Base-by-base conservation (phyloP, 768 basidiomycete genomes). In the Leucosporidium scottii region DNA sequence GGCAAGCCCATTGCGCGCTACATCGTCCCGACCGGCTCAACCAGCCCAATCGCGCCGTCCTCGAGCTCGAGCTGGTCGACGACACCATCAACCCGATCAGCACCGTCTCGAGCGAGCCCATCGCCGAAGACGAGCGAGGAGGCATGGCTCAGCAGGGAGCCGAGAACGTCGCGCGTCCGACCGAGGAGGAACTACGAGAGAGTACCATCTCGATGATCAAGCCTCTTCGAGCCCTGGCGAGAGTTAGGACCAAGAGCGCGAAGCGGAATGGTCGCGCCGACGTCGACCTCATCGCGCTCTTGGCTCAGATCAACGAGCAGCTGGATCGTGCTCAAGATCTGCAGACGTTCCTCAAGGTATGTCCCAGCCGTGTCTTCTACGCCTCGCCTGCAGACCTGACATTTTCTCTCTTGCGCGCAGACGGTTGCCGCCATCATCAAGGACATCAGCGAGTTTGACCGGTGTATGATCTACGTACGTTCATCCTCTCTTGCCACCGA, bases 301-400 rank as follows among this genome's bases (percentile, higher is more conserved):
- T 90, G 75, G 82, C 84, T 20, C 87, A 90, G 77, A 86, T 90
- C 74, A 90, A 89, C 76, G 87, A 91, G 69, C 89, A 91, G 75
- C 82, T 90, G 5, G 85, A 85, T 3, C 80, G 82, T 20, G 86
- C 87, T 17, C 79, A 83, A 1, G 85, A 87, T 70, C 75, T 91
- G 64, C 84, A 87, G 25, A 80, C 80, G 30, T 89, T 89, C 76
- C 78, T 90, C 74, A 68, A 72, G 63, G 39, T 44, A 15, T 17
- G 8, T 44, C 12, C 12, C 12, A 5, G 5, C 34, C 15, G 8
- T 44, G 2, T 15, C 39, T 2, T 15, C 39, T 44, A 44, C 39
- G 39, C 6, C 39, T 44, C 6, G 10, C 8, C 34, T 34, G 10
- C 34, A 34, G 34, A 44, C 8, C 39, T 44, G 39, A 44, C 39